Evolutionary conservation across 2,329 filamentous ascomycete genomes (phyloP).

Genomic region (Colletotrichum higginsianum): DNA sequence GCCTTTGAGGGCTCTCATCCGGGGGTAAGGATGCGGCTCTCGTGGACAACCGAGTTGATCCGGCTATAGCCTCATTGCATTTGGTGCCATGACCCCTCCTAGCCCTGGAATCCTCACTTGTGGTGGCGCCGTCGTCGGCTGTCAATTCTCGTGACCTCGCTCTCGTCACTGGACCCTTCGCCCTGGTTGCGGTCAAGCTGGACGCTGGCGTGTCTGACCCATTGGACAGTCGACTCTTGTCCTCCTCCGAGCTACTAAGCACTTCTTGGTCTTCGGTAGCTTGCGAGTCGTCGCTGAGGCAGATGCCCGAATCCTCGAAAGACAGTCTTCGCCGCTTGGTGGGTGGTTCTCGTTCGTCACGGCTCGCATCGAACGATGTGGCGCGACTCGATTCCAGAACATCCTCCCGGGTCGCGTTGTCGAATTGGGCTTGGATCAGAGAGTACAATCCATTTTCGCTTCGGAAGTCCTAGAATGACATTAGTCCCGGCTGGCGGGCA

Average conservation of each 20-base stretch:
- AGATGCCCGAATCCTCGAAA: slow-evolving; percentile 42
- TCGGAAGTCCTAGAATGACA: slow-evolving; percentile 72
- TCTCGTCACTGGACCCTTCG: slow-evolving; percentile 6
- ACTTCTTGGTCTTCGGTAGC: not conserved
- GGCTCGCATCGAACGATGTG: slow-evolving; percentile 36
- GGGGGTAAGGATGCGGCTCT: slow-evolving; percentile 33
- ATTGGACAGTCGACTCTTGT: not conserved
- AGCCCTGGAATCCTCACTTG: too few relatives aligned
- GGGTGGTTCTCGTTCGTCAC: slow-evolving; percentile 43
- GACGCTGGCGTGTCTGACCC: not conserved
- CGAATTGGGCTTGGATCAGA: slow-evolving; percentile 78
- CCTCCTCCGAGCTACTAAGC: not conserved
- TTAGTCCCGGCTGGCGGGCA: slow-evolving; percentile 42
- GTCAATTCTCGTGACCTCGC: slow-evolving; percentile 7
- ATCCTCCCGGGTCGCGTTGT: slow-evolving; percentile 60
- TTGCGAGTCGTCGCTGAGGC: slow-evolving; percentile 31
- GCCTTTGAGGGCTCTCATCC: slow-evolving; percentile 5
- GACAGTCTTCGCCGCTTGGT: slow-evolving; percentile 55
- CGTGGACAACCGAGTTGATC: slow-evolving; percentile 3
- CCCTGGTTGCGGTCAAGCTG: not conserved
- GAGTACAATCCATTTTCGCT: slow-evolving; percentile 82
- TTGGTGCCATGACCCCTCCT: not conserved
- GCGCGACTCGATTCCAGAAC: not conserved
- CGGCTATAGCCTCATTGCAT: not conserved
- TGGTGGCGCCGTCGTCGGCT: not conserved